phyloP scores from a whole-genome alignment of 1,139 yeast genomes.

The Pichia sp. region DNA sequence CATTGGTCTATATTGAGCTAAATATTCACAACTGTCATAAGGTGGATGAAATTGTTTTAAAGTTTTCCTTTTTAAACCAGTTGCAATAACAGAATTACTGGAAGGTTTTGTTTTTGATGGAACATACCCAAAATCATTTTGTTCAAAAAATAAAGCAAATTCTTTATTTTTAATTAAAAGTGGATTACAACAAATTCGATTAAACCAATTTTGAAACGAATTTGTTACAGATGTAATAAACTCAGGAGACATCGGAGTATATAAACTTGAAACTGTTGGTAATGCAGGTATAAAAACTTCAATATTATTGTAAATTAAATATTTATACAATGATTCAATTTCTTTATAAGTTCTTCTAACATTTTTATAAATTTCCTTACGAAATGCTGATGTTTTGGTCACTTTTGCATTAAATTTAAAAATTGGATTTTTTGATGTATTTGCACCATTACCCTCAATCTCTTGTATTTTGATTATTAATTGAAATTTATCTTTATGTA shows the following conservation, averaged over 20 bases:
- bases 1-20: conserved; percentile 80
- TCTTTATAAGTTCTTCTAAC: conserved; percentile 79
- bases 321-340: conserved; percentile 68
- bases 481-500: conserved; percentile 26
- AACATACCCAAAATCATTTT: conserved; percentile 65
- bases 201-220: conserved; percentile 82
- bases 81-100: conserved; percentile 45
- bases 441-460: conserved; percentile 41
- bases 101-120: conserved; percentile 50
- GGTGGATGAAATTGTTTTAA: conserved; percentile 90
- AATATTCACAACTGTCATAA: conserved; percentile 73
- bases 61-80: conserved; percentile 83
- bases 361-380: conserved; percentile 66
- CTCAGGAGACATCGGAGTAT: conserved; percentile 79
- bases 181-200: conserved; percentile 67
- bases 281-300: conserved; percentile 92
- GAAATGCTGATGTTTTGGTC: conserved; percentile 56
- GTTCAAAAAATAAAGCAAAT: conserved; percentile 76
- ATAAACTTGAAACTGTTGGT: conserved; percentile 69
- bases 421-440: conserved; percentile 39
- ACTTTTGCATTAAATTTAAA: conserved; percentile 41
- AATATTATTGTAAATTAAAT: conserved; percentile 70
- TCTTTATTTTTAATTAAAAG: conserved; percentile 82
- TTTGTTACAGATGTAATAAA: conserved; percentile 53
- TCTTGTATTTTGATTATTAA: conserved; percentile 38